phyloP scores from a whole-genome alignment of 306 rosid genomes.

The Cucurbita ficifolia region DNA sequence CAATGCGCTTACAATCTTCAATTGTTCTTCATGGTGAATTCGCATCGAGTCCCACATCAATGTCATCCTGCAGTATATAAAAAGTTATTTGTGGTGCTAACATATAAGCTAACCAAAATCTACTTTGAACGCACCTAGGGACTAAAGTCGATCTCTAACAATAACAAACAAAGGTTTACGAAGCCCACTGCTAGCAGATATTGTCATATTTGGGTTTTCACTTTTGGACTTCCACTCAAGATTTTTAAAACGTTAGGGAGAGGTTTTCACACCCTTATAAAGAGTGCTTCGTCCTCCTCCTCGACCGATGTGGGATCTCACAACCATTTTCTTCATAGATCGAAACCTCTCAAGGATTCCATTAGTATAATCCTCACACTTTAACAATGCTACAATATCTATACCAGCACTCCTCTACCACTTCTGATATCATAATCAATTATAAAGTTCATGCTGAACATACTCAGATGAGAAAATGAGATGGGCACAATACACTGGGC shows the following conservation, averaged over 20 bases:
- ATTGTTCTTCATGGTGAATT: constrained; percentile 42
- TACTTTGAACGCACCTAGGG: neutral
- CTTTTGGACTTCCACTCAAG: no score
- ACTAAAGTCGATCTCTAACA: neutral
- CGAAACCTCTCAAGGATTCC: neutral
- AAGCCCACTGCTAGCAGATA: no score
- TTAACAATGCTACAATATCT: neutral
- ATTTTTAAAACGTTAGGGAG: no score
- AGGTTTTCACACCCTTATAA: no score
- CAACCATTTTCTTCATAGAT: neutral
- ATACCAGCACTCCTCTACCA: neutral
- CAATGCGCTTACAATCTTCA: constrained; percentile 21
- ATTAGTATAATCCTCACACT: neutral
- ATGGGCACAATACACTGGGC: neutral
- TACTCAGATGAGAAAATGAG: neutral
- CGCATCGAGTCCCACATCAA: constrained; percentile 64
- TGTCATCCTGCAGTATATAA: constrained; percentile 52
- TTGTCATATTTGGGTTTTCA: no score
- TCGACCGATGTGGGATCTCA: no score
- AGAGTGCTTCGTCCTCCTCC: no score
- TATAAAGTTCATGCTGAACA: neutral
- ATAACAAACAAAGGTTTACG: neutral
- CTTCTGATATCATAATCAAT: neutral
- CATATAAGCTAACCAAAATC: neutral
- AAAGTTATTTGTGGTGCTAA: neutral